Conservation (phyloP, 2,329 filamentous ascomycete genomes). For the Penicillium sp. region DNA sequence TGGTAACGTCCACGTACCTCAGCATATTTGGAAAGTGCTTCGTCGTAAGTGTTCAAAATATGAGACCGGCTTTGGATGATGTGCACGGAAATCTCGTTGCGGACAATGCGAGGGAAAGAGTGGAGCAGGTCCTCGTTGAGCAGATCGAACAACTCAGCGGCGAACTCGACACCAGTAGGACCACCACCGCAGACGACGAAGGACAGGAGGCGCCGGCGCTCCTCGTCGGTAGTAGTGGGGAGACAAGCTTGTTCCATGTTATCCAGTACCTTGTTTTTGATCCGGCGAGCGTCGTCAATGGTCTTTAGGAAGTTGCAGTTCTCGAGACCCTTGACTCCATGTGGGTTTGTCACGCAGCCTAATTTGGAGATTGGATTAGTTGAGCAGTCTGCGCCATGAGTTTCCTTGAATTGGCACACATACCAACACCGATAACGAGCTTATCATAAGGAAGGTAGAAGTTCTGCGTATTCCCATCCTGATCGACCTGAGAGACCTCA, state of each 20-base stretch:
- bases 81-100: constrained; percentile 97
- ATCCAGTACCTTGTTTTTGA: constrained; percentile 82
- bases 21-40: constrained; percentile 87
- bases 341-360: constrained; percentile 86
- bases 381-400: background rate
- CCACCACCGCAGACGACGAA: constrained; percentile 97
- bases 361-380: constrained; percentile 10
- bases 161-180: constrained; percentile 96
- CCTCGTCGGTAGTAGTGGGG: constrained; percentile 87
- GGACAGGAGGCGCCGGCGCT: constrained; percentile 82
- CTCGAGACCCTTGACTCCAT: constrained; percentile 92
- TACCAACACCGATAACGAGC: constrained; percentile 82
- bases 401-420: constrained; percentile 19
- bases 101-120: constrained; percentile 84
- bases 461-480: constrained; percentile 68
- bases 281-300: constrained; percentile 85
- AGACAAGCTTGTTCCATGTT: constrained; percentile 90
- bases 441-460: constrained; percentile 99
- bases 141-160: constrained; percentile 92
- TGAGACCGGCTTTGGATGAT: constrained; percentile 93
- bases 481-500: constrained; percentile 75
- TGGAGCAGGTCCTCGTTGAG: constrained; percentile 88
- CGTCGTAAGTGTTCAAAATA: constrained; percentile 97
- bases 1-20: constrained; percentile 56
- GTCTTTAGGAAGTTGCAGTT: constrained; percentile 95